phyloP scores from a whole-genome alignment of 1,139 yeast genomes.

The Maudiozyma humilis region DNA sequence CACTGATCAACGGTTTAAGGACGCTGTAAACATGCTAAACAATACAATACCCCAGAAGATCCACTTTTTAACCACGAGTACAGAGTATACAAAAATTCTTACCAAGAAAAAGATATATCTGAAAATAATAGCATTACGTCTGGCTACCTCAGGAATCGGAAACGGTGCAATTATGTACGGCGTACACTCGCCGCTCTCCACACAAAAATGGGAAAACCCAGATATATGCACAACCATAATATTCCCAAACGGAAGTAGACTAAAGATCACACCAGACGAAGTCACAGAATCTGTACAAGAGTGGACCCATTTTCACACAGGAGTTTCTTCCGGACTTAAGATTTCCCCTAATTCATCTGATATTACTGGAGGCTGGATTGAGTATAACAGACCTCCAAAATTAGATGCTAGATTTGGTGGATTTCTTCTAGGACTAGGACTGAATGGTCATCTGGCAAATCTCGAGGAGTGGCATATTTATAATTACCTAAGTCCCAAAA shows the following conservation, averaged over 20 bases:
- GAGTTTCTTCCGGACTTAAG: conserved; percentile 80
- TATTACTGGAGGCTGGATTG: conserved; percentile 87
- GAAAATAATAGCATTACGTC: conserved; percentile 56
- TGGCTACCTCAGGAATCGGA: conserved; percentile 71
- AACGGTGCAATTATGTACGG: conserved; percentile 63
- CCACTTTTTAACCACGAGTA: conserved; percentile 20
- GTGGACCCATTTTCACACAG: conserved; percentile 93
- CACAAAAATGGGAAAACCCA: conserved; percentile 80
- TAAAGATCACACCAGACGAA: conserved; percentile 49
- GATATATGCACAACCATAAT: conserved; percentile 61
- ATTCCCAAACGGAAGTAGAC: conserved; percentile 62
- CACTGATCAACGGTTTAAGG: conserved; percentile 71
- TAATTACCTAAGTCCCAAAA: conserved; percentile 87
- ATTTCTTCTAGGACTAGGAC: conserved; percentile 81
- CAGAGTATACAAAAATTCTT: conserved; percentile 23
- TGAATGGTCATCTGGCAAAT: conserved; percentile 76
- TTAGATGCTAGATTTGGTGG: conserved; percentile 88
- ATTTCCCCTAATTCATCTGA: conserved; percentile 63
- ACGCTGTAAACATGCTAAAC: conserved; percentile 48
- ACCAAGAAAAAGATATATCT: conserved; percentile 54
- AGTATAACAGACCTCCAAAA: conserved; percentile 65
- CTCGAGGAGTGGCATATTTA: conserved; percentile 97
- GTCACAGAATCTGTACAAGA: conserved; percentile 42
- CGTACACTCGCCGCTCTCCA: conserved; percentile 66
- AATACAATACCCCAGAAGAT: conserved; percentile 21